Base-by-base conservation (phyloP, 2,329 filamentous ascomycete species). In the Cytospora schulzeri region DNA sequence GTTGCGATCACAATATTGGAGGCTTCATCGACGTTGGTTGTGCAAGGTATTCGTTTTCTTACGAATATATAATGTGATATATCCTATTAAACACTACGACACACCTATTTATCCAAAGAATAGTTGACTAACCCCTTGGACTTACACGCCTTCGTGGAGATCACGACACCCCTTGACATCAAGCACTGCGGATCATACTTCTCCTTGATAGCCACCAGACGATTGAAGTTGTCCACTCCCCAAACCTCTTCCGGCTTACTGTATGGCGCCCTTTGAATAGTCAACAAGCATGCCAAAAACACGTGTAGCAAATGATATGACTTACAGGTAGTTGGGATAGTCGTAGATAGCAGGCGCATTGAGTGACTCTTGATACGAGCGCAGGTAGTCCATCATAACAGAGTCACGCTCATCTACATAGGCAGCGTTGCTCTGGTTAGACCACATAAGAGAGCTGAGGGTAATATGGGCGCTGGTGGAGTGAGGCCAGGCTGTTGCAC, bases 121-220 rank as follows among this genome's bases (percentile, higher is more conserved):
- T 41, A 41, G 4, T 41, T 65, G 17, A 58, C 58, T 22, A 65
- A n/a, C 9, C 63, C 63, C 53, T 62, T 65, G 2, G 24, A 53
- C 52, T 62, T 26, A 38, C 63, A 65, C 9, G 58, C 63, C 26
- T 38, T 9, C 14, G 63, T 65, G 26, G 57, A 52, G 26, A 62
- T 29, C 7, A 65, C 58, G 8, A 58, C 57, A 9, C 63, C 63
- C 3, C 63, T 41, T 28, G 61, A 62, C 19, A 65, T 53, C 6
- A 65, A 58, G 17, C 63, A 65, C 52, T 61, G 41, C 0, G 63
- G 57, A 26, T 65, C 63, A n/a, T 65, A 65, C 58, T 65, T 65
- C 31, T 50, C 35, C 63, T 65, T 65, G 58, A 65, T 65, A 12
- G 33, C 52, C 17, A 65, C 24, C 31, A 65, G 28, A 22, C 58